A percentile compares a stretch with the other conserved stretches of the same genome.
These are phyloP conservation scores for Mycena venus DNA, from an alignment of 768 basidiomycete species.

Conservation along the genomic window DNA sequence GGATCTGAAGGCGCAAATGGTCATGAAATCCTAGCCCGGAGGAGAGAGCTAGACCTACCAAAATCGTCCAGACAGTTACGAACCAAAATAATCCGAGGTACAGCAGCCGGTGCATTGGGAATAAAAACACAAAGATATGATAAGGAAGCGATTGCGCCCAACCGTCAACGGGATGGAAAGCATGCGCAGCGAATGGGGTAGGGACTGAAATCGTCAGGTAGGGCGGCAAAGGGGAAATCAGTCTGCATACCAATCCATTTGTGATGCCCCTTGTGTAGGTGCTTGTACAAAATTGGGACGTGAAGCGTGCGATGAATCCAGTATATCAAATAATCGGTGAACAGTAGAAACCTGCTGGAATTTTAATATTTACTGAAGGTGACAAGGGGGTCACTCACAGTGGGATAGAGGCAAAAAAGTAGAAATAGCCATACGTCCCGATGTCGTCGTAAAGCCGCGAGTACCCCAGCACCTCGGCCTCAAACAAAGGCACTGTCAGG, in stretches of 20 bases:
- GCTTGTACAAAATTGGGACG: constrained; percentile 87
- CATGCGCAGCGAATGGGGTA: constrained; percentile 97
- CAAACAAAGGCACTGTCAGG: constrained; percentile 94
- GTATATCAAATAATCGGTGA: constrained; percentile 95
- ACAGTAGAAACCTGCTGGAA: constrained; percentile 70
- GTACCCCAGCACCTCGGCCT: constrained; percentile 90
- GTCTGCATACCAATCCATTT: constrained; percentile 91
- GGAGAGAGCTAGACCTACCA: constrained; percentile 57
- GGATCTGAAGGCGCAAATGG: constrained; percentile 72
- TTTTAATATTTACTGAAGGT: constrained; percentile 44
- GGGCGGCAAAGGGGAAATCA: background rate
- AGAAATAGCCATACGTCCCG: constrained; percentile 83
- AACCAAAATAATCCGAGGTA: constrained; percentile 91
- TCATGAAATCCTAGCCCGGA: constrained; percentile 38
- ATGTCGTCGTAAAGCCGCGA: constrained; percentile 83
- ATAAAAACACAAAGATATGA: constrained; percentile 90
- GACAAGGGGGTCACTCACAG: constrained; percentile 61
- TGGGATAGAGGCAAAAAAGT: constrained; percentile 73
- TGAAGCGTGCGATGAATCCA: constrained; percentile 96
- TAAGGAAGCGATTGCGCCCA: constrained; percentile 95
- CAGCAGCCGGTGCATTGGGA: constrained; percentile 89
- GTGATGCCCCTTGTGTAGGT: constrained; percentile 97
- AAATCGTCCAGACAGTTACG: constrained; percentile 95
- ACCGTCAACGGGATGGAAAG: constrained; percentile 97
- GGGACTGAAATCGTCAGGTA: constrained; percentile 71